Conservation (phyloP, 2,329 filamentous ascomycete genomes). For the Penicillium brasilianum region DNA sequence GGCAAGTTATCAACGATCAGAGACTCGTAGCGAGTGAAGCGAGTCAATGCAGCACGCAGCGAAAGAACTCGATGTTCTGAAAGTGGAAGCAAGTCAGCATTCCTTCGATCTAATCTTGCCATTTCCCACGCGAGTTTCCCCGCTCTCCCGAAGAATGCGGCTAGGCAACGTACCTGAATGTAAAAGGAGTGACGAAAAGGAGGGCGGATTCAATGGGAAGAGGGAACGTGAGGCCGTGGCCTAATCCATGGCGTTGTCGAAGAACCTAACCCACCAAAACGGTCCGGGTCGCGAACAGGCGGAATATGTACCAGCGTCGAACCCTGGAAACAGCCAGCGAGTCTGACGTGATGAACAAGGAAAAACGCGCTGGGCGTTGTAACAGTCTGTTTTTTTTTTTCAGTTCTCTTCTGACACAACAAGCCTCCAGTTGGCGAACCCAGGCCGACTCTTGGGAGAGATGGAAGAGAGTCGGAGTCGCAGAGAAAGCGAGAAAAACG, state of each 20-base stretch:
- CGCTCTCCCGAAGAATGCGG: not conserved
- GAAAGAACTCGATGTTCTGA: conserved; percentile 12
- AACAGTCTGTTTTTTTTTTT: conserved; percentile 9
- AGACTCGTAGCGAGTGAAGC: conserved; percentile 20
- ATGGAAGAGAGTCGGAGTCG: not conserved
- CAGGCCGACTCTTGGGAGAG: conserved; percentile 5
- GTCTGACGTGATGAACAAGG: conserved; percentile 14
- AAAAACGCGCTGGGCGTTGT: conserved; percentile 17
- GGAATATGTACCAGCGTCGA: conserved; percentile 15
- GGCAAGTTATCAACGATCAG: conserved; percentile 6
- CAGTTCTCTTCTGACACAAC: conserved; percentile 1
- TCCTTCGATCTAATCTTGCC: conserved; percentile 1
- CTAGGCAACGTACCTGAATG: conserved; percentile 21
- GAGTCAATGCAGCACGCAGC: conserved; percentile 13
- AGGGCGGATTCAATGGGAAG: conserved; percentile 7
- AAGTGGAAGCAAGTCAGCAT: conserved; percentile 7
- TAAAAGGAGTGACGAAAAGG: conserved; percentile 21
- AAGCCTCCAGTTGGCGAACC: conserved; percentile 3
- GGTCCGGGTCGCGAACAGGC: conserved; percentile 3
- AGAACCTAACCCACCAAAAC: conserved; percentile 6
- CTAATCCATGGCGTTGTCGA: conserved; percentile 29
- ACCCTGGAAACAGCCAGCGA: conserved; percentile 12
- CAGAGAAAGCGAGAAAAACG: conserved; percentile 23
- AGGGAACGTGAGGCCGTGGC: not conserved
- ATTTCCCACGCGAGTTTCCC: not conserved